A percentile compares a stretch with the other conserved stretches of the same genome.
Evolutionary conservation across 2,329 filamentous ascomycete genomes (phyloP).

Genomic region (Fusarium sp.): DNA sequence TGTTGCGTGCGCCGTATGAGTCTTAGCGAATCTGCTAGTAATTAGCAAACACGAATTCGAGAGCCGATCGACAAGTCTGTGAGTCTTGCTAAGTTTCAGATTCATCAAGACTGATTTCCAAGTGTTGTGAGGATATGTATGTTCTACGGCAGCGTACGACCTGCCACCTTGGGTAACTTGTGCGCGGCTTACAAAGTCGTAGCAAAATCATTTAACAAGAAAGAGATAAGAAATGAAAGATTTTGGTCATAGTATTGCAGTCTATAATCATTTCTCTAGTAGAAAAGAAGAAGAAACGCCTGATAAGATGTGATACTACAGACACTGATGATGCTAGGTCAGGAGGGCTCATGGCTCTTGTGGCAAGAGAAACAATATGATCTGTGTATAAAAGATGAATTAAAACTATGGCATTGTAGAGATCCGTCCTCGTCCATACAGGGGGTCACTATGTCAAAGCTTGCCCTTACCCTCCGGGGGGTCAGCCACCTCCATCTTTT

Average conservation of each 20-base stretch:
- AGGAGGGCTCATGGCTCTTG: too few species aligned
- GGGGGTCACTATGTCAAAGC: neutral
- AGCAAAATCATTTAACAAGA: neutral
- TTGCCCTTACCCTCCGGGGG: neutral
- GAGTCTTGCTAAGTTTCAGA: neutral
- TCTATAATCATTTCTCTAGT: neutral
- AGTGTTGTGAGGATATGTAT: neutral
- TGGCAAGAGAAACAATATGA: neutral
- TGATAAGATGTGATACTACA: neutral
- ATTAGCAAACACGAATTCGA: neutral
- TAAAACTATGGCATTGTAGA: neutral
- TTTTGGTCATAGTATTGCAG: neutral
- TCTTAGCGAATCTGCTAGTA: neutral
- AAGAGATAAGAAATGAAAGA: neutral
- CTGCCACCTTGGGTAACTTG: neutral
- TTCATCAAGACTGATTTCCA: neutral
- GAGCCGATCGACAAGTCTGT: neutral
- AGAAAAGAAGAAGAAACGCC: neutral
- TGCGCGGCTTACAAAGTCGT: neutral
- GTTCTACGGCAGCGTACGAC: neutral
- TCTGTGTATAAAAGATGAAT: neutral
- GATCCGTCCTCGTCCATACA: neutral
- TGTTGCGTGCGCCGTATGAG: neutral
- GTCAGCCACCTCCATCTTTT: neutral
- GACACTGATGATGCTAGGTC: neutral